Percentiles rank a stretch among this genome's conserved stretches.
phyloP scores from a whole-genome alignment of 305 asterid genomes.

The Fraxinus velutina region DNA sequence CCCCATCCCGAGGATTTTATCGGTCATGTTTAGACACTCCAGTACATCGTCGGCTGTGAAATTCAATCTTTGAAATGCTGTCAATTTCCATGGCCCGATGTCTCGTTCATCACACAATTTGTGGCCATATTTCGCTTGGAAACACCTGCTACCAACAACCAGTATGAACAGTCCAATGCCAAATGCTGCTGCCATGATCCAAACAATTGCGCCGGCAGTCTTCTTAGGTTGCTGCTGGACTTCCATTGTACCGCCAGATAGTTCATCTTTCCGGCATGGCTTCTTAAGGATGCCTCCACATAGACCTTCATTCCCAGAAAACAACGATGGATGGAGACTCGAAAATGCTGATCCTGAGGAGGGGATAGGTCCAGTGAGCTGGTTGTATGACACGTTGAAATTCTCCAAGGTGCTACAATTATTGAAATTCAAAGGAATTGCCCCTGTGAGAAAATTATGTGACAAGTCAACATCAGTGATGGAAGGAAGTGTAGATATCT shows the following conservation, averaged over 20 bases:
- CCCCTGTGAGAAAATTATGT: conserved; percentile 63
- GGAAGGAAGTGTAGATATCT: conserved; percentile 65
- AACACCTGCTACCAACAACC: conserved; percentile 53
- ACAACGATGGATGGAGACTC: conserved; percentile 58
- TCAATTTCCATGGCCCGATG: conserved; percentile 70
- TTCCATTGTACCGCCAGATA: conserved; percentile 31
- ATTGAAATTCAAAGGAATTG: conserved; percentile 70
- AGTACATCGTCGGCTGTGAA: conserved; percentile 72
- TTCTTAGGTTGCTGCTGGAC: conserved; percentile 46
- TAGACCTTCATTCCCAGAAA: conserved; percentile 70
- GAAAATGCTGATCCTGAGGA: conserved; percentile 58
- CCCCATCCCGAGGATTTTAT: conserved; percentile 80
- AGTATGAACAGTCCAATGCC: conserved; percentile 61
- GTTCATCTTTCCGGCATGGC: conserved; percentile 43
- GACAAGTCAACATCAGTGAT: conserved; percentile 75
- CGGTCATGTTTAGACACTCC: conserved; percentile 49
- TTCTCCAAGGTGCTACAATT: conserved; percentile 66
- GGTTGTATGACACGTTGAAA: conserved; percentile 82
- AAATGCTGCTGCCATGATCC: conserved; percentile 77
- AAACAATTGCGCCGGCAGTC: conserved; percentile 62
- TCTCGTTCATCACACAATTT: conserved; percentile 33
- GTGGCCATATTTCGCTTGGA: conserved; percentile 46
- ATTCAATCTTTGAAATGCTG: conserved; percentile 72
- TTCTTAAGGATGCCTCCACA: conserved; percentile 57
- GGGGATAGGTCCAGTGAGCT: conserved; percentile 80